phyloP scores from a whole-genome alignment of 2,329 filamentous ascomycete genomes.

The Pseudocercospora macadamiae region DNA sequence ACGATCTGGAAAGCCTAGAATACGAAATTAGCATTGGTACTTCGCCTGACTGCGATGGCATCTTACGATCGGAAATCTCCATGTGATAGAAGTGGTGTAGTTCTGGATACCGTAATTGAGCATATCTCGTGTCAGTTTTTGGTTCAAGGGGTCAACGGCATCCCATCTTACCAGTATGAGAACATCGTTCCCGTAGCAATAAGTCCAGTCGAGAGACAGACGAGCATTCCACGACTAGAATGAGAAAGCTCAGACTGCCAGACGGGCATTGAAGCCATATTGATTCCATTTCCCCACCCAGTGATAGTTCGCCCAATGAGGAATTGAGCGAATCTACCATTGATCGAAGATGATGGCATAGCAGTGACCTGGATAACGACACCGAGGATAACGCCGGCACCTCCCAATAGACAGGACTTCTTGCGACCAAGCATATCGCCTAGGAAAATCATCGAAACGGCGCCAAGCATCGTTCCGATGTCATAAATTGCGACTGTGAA shows the following conservation, averaged over 20 bases:
- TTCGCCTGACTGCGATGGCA: background rate
- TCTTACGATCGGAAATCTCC: slow-evolving; percentile 6
- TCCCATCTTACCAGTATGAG: slow-evolving; percentile 1
- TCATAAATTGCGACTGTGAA: slow-evolving; percentile 8
- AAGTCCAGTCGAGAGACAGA: slow-evolving; percentile 5
- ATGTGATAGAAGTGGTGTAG: slow-evolving; percentile 4
- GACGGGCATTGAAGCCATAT: slow-evolving; percentile 8
- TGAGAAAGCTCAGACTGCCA: slow-evolving; percentile 11
- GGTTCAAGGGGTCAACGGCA: background rate
- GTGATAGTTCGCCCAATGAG: slow-evolving; percentile 5
- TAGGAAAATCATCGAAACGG: slow-evolving; percentile 6
- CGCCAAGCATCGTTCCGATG: slow-evolving; percentile 6
- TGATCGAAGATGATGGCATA: slow-evolving; percentile 6
- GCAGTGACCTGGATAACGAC: slow-evolving; percentile 4
- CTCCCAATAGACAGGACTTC: background rate
- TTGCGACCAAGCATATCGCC: slow-evolving; percentile 4
- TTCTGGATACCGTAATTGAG: slow-evolving; percentile 11
- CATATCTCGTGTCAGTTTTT: background rate
- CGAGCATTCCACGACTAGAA: slow-evolving; percentile 8
- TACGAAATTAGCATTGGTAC: background rate
- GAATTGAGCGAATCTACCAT: slow-evolving; percentile 6
- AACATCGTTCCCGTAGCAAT: slow-evolving; percentile 10
- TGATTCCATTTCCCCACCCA: slow-evolving; percentile 7
- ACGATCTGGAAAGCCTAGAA: slow-evolving; percentile 9
- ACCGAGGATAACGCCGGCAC: slow-evolving; percentile 4